Conservation (phyloP, 495 filamentous ascomycete species). For the Penicillium paradoxum region DNA sequence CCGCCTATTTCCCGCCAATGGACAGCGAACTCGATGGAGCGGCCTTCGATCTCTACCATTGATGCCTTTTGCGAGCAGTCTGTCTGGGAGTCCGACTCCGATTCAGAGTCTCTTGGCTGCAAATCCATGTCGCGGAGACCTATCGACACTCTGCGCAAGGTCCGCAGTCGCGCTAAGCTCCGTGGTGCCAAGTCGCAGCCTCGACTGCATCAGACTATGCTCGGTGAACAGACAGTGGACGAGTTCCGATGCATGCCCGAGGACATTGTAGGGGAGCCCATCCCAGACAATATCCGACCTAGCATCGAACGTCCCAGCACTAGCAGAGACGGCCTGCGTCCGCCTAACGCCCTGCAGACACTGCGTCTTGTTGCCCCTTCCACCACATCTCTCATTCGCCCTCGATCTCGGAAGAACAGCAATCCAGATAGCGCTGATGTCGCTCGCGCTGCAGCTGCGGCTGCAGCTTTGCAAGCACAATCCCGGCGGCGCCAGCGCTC, state of each 20-base stretch:
- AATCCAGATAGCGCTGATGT: conserved; percentile 28
- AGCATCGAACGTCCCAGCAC: conserved; percentile 28
- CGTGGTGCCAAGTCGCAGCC: conserved; percentile 42
- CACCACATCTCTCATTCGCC: conserved; percentile 30
- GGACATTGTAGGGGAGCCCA: conserved; percentile 8
- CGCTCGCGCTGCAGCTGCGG: conserved; percentile 36
- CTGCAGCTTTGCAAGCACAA: conserved; percentile 39
- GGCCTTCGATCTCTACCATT: conserved; percentile 41
- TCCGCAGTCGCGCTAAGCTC: conserved; percentile 44
- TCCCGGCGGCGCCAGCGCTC: conserved; percentile 35
- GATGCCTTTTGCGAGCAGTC: conserved; percentile 41
- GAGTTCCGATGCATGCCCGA: conserved; percentile 36
- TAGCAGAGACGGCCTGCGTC: conserved; percentile 25
- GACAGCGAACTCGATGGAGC: conserved; percentile 37
- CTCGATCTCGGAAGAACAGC: conserved; percentile 30
- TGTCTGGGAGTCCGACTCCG: conserved; percentile 46
- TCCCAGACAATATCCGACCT: conserved; percentile 10
- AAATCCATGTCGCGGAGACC: conserved; percentile 38
- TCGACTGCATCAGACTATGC: conserved; percentile 26
- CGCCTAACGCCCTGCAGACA: conserved; percentile 26
- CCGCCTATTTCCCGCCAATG: conserved; percentile 33
- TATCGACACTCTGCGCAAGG: conserved; percentile 44
- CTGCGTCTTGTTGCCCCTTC: conserved; percentile 40
- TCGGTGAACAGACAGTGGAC: conserved; percentile 23
- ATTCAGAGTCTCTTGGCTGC: conserved; percentile 34